A percentile compares a stretch with the other conserved stretches of the same genome.
Conservation (phyloP, 805 yeast species). For the Teunomyces panamensis region DNA sequence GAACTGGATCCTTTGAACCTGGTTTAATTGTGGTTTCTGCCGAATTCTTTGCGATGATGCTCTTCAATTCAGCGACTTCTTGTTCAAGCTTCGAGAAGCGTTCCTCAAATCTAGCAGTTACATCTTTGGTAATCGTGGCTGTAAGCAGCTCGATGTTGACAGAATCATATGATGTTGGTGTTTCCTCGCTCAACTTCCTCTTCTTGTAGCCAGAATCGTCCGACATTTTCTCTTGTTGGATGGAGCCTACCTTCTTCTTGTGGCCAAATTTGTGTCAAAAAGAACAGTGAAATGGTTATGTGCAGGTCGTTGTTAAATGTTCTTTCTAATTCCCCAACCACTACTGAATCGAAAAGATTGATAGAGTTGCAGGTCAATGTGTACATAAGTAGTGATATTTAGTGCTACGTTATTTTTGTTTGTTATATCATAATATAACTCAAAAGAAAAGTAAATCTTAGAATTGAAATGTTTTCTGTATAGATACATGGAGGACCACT, state of each 20-base stretch:
- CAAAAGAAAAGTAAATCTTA: no score
- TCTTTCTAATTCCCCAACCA: no score
- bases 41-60: not conserved
- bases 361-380: no score
- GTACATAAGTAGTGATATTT: no score
- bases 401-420: no score
- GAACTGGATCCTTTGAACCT: constrained; percentile 3
- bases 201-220: not conserved
- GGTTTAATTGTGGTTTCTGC: not conserved
- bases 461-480: not conserved
- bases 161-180: not conserved
- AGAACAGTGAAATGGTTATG: no score
- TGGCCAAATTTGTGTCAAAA: no score
- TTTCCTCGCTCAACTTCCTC: not conserved
- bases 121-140: constrained; percentile 1
- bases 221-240: not conserved
- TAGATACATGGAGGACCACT: not conserved
- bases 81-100: constrained; percentile 17
- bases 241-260: no score
- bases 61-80: constrained; percentile 17
- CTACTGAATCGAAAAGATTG: no score
- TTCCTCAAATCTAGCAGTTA: constrained; percentile 9
- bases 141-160: not conserved
- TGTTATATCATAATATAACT: no score
- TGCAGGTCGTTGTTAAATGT: no score